phyloP scores from a whole-genome alignment of 345 rosid genomes.

The Salix udensis region DNA sequence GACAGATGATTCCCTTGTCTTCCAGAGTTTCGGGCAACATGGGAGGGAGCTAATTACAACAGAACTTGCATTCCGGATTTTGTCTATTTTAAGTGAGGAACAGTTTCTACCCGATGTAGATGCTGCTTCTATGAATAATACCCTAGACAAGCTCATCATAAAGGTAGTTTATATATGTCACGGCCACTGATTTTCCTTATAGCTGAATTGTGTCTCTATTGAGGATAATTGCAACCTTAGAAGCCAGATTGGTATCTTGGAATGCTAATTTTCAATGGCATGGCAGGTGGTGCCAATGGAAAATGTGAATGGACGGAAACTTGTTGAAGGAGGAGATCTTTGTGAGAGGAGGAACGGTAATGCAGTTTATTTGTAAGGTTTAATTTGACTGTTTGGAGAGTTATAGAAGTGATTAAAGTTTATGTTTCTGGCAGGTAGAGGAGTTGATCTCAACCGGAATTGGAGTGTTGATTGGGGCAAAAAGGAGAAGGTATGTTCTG shows the following conservation, averaged over 20 bases:
- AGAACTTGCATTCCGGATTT: slow-evolving; percentile 74
- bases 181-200: neutral
- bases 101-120: slow-evolving; percentile 56
- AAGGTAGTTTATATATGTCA: slow-evolving; percentile 42
- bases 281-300: slow-evolving; percentile 89
- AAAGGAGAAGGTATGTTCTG: slow-evolving; percentile 73
- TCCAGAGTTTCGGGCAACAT: slow-evolving; percentile 99
- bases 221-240: neutral
- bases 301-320: slow-evolving; percentile 84
- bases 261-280: slow-evolving; percentile 15
- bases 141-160: slow-evolving; percentile 64
- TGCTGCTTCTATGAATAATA: slow-evolving; percentile 39
- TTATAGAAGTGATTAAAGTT: slow-evolving; percentile 12
- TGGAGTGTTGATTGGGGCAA: slow-evolving; percentile 99
- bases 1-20: slow-evolving; percentile 97
- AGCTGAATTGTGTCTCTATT: neutral
- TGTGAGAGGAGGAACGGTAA: slow-evolving; percentile 96
- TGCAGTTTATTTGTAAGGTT: slow-evolving; percentile 8
- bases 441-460: slow-evolving; percentile 95
- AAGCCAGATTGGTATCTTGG: neutral
- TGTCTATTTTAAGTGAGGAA: slow-evolving; percentile 84
- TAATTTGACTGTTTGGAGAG: slow-evolving; percentile 10
- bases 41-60: slow-evolving; percentile 94
- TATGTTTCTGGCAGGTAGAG: slow-evolving; percentile 60
- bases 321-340: slow-evolving; percentile 87